Evolutionary conservation across 2,329 filamentous ascomycete species (phyloP), one percentile per base, ranked within the genome.

Genomic region (Chaetomiaceae sp.): DNA sequence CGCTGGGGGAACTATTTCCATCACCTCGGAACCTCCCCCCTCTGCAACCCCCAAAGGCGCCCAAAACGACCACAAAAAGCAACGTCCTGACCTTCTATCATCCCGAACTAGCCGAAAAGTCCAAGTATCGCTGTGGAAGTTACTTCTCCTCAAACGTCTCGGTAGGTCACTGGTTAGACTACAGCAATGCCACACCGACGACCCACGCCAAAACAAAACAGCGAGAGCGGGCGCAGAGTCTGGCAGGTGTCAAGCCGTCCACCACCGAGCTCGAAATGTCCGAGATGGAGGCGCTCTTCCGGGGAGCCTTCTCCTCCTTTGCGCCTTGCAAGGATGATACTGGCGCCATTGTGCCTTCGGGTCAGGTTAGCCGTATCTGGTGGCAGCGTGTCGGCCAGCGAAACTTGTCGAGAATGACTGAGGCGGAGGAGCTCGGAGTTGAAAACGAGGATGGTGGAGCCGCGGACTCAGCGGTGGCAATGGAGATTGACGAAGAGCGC

Each of bases 291-390:
- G 78, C 84, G 0, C 72, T 91, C 9, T 92, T 91, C 64, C 79
- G 86, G 27, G 82, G 85, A 50, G 87, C 85, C 1, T 92, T 90
- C 67, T 90, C 86, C 0, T 87, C 85, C 63, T 92, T 91, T 66
- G 88, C 88, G 5, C 88, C 88, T 0, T 83, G 80, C 47, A 85
- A 81, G 61, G 88, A 92, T 66, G 84, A 91, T 64, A 79, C 86
- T 3, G 81, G 78, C 11, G 85, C 88, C 5, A 75, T 90, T 53
- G 75, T 90, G 3, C 81, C 88, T 0, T 82, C 84, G 1, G 81
- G 81, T 30, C 76, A 82, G 45, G 81, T 87, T 54, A 82, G 83
- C 48, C 80, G 81, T 62, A 71, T 91, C 44, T 91, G 87, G 86
- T 92, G 87, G 86, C 83, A 89, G 65, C 82, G 81, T 56, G 73